Percentiles rank a stretch among this genome's conserved stretches.
phyloP scores from a whole-genome alignment of 1,139 yeast genomes.

The Debaryomyces subglobosus region DNA sequence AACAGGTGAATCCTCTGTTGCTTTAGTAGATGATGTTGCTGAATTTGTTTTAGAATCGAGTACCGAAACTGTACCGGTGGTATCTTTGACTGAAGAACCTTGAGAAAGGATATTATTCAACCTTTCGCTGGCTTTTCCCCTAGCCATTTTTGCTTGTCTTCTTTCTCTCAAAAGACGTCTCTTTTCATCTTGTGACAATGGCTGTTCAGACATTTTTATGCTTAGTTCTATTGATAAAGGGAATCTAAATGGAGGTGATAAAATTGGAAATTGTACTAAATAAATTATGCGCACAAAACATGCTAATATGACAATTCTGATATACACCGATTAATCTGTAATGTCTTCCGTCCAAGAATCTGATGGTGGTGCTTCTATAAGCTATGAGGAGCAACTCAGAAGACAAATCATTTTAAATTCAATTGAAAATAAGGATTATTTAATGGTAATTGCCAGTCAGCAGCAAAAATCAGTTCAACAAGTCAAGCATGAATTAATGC shows the following conservation, averaged over 20 bases:
- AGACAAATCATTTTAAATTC: conserved; percentile 45
- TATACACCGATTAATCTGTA: not conserved
- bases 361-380: conserved; percentile 15
- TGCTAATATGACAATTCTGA: not conserved
- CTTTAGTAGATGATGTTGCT: not conserved
- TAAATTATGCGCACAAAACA: conserved; percentile 3
- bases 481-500: conserved; percentile 43
- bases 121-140: conserved; percentile 59
- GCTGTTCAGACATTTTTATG: conserved; percentile 2
- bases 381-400: conserved; percentile 43
- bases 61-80: conserved; percentile 35
- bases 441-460: conserved; percentile 46
- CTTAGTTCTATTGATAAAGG: not conserved
- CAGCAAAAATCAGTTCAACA: conserved; percentile 48
- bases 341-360: conserved; percentile 1
- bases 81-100: conserved; percentile 42
- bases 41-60: conserved; percentile 26
- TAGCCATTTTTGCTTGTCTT: conserved; percentile 67
- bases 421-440: conserved; percentile 46
- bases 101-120: conserved; percentile 49
- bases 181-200: conserved; percentile 61
- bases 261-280: not conserved
- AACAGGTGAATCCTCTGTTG: not conserved
- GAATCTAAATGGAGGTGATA: not conserved
- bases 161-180: conserved; percentile 65